Base-by-base conservation (phyloP, 495 filamentous ascomycete species). In the Penicillium malachiteum region DNA sequence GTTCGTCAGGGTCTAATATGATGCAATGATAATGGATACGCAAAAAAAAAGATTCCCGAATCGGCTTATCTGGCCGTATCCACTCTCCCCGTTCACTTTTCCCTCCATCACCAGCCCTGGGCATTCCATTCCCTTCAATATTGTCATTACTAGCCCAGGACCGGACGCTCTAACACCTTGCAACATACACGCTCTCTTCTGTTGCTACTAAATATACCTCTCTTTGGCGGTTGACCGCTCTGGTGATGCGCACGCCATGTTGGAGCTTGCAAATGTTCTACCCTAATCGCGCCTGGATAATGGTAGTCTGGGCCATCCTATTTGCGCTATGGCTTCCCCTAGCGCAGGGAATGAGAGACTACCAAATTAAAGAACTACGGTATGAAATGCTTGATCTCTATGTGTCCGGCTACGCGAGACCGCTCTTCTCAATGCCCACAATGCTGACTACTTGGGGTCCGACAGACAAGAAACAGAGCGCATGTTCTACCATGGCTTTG, bases 401-500 rank as follows among this genome's bases (percentile, higher is more conserved):
- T 34, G 34, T 10, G 12, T 3, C 8, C 52, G 13, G 31, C 34
- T 30, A 9, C 26, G 11, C 16, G 12, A 16, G 6, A 5, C 14
- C 16, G 14, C 34, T 13, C 34, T 37, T 37, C 34, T 7, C 34
- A 9, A 13, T 37, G 34, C 17, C 32, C 8, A n/a, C n/a, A n/a
- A 44, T 47, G 40, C 55, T 64, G 45, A 64, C 48, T 17, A 26
- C 18, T 35, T 47, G n/a, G 13, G 30, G 38, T 50, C n/a, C 10
- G 48, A 30, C 58, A 85, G 84, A 58, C 84, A 83, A 65, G 91
- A 96, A 69, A 91, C 93, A 39, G 85, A 92, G 51, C 83, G 87
- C 55, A 91, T 97, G 81, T 97, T 98, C 77, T 97, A 94, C 64
- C 95, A 98, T 73, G 94, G 94, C 52, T 98, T 87, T 76, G 87